Base-by-base conservation (phyloP, 768 basidiomycete species). In the Termitomyces sp. region DNA sequence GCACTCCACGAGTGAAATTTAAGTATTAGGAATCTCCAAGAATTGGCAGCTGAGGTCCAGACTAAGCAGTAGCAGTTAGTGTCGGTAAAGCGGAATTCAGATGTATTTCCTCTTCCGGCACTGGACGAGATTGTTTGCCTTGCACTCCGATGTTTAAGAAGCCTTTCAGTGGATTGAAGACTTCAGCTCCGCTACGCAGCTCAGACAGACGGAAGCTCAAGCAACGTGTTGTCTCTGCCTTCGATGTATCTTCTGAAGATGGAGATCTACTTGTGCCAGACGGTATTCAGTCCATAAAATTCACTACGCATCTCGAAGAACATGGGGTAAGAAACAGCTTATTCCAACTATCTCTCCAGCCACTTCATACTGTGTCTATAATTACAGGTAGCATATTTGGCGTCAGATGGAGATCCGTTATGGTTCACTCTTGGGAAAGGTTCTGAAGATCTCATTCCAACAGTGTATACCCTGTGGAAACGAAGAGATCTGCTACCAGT, bases 401-500 rank as follows among this genome's bases (percentile, higher is more conserved):
- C 82, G 8, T 70, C 79, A 5, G 80, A 83, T 22, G 86, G 87
- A 22, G 82, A 88, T 62, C 91, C 91, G 0, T 70, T 92, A 34
- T 93, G 91, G 90, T 89, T 93, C 62, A 82, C 82, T 0, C 60
- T 87, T 18, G 88, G 88, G 22, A 90, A 87, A 69, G 81, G 77
- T 31, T 76, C 79, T 3, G 83, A 86, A 13, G 83, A 84, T 42
- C 73, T 92, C 34, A 81, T 91, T 44, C 91, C 91, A n/a, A 87
- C 88, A 39, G 81, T 91, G 18, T 92, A 92, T 66, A 89, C 91
- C 0, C 70, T 94, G 24, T 90, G 90, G 88, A 91, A 88, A 67
- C 80, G 80, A 42, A 79, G 81, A 10, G 77, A 81, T 39, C 71
- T 94, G 1, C 75, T 94, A 9, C 88, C 90, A 0, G 79, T 79